Evolutionary conservation across 1,284 basidiomycete species (phyloP).

Genomic region (Somion occarium): DNA sequence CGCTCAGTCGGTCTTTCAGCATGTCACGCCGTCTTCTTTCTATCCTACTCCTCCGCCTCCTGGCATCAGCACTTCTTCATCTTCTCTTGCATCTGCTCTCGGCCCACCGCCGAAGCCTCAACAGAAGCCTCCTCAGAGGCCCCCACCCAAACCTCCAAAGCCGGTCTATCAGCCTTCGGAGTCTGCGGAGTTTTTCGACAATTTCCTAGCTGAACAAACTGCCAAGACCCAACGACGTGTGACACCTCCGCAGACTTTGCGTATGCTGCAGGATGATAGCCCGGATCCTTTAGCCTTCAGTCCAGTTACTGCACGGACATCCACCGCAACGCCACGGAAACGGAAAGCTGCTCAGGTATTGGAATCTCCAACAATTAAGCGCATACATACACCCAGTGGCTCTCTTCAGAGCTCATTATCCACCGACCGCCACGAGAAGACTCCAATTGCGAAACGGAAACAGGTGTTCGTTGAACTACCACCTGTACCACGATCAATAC

Average conservation of each 20-base stretch:
- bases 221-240: constrained; percentile 17
- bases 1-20: constrained; percentile 59
- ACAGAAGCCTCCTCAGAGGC: not conserved
- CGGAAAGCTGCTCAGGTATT: constrained; percentile 40
- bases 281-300: constrained; percentile 48
- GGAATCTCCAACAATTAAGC: constrained; percentile 30
- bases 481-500: constrained; percentile 37
- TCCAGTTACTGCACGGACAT: constrained; percentile 15
- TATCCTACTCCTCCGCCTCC: constrained; percentile 70
- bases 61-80: constrained; percentile 56
- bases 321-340: constrained; percentile 44
- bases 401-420: constrained; percentile 1
- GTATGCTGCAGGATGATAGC: constrained; percentile 21
- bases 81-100: constrained; percentile 69
- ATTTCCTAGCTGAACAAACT: constrained; percentile 54
- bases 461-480: constrained; percentile 60
- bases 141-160: constrained; percentile 24
- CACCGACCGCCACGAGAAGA: constrained; percentile 4
- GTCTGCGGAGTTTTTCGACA: constrained; percentile 56
- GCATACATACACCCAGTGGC: constrained; percentile 10
- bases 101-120: constrained; percentile 34
- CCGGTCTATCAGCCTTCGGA: constrained; percentile 47
- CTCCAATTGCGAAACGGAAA: constrained; percentile 20
- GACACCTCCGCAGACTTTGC: constrained; percentile 10
- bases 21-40: constrained; percentile 47